Base-by-base conservation (phyloP, 352 stramenopile species). In the Thraustochytrium sp. region DNA sequence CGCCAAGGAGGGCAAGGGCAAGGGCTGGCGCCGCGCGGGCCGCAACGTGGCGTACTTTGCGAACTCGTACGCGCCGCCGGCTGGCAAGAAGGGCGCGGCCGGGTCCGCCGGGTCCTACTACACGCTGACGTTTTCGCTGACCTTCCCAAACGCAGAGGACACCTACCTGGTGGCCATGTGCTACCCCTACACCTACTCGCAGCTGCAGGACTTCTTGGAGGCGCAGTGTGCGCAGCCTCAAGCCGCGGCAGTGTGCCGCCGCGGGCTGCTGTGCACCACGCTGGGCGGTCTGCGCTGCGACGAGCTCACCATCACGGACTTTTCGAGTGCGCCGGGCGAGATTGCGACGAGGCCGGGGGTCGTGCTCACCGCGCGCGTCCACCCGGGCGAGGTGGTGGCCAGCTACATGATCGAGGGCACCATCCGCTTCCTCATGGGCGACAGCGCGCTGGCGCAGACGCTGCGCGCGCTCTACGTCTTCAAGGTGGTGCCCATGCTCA, bases 1-100 rank as follows among this genome's bases (percentile, higher is more conserved):
- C 72, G 91, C 89, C 16, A 80, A 85, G 3, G 76, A 88, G 26
- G 77, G 68, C 5, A 86, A 88, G 34, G 90, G 91, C 3, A 85
- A 88, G 34, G 90, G 91, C 2, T 95, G 92, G 92, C 53, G 87
- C 13, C 89, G 91, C 23, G 84, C 85, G 0, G 92, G 92, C 8
- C 86, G 84, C 2, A 88, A 94, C 11, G 89, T 94, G 21, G 91
- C 90, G 62, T 95, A 95, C 62, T 95, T 92, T 53, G 74, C 87
- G 8, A 95, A 94, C 63, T 89, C 89, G 3, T 94, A 63, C 23
- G 44, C 31, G 46, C 76, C 68, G 44, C 68, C 68, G 37, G n/a
- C 42, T 2, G 21, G 8, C 13, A 75, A 75, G 34, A 75, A 54
- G 11, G 31, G 31, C 62, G 26, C 18, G 21, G 38, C 23, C 34